These are phyloP conservation scores for Teratosphaeria zuluensis DNA, from an alignment of 2,329 filamentous ascomycete genomes.

Conservation along the genomic window DNA sequence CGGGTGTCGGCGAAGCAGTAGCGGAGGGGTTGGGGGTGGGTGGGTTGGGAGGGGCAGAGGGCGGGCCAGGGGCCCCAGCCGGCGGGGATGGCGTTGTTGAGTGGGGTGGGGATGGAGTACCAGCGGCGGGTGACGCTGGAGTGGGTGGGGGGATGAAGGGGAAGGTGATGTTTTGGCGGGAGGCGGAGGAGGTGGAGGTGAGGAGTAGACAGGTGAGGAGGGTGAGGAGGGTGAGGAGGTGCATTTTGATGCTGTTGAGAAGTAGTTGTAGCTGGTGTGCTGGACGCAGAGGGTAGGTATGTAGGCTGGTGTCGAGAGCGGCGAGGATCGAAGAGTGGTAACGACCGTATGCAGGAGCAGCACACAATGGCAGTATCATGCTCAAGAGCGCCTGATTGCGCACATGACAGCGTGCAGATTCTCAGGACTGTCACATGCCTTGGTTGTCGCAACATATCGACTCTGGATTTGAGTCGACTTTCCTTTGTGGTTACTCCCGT, in stretches of 20 bases:
- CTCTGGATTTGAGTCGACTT: too few species aligned
- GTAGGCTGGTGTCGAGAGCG: background rate
- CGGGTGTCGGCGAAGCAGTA: constrained; percentile 14
- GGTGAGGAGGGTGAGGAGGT: background rate
- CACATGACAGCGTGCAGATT: background rate
- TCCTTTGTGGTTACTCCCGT: background rate
- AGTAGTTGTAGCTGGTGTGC: too few species aligned
- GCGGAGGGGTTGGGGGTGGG: constrained; percentile 7
- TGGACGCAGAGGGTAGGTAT: too few species aligned
- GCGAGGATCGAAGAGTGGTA: background rate
- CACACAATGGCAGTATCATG: background rate
- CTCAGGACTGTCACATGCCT: background rate
- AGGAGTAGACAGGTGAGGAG: background rate
- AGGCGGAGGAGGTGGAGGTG: background rate
- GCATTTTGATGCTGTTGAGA: too few species aligned
- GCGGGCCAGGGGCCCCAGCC: constrained; percentile 12
- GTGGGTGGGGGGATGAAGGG: background rate
- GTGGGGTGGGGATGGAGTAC: constrained; percentile 4
- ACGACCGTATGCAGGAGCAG: background rate
- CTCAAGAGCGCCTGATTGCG: background rate
- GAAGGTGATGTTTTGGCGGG: background rate
- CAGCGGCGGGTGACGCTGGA: constrained; percentile 6
- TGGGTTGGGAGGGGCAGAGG: constrained; percentile 2
- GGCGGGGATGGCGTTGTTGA: constrained; percentile 1
- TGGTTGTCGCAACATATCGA: too few species aligned